Conservation (phyloP, 2,329 filamentous ascomycete species). For the Trichoderma aggressivum region DNA sequence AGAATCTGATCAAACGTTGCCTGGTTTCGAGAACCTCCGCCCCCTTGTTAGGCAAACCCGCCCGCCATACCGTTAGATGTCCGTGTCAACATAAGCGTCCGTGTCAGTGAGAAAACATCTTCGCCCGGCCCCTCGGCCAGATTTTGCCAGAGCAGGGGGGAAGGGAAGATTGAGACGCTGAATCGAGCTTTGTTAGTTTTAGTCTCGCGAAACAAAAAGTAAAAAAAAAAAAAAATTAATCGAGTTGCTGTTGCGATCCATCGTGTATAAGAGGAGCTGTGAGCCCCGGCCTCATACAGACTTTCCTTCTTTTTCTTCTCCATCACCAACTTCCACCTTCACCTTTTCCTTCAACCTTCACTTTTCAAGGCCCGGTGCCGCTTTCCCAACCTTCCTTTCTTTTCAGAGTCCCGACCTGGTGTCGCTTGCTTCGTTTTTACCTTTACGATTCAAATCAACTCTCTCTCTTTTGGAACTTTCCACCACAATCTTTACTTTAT, state of each 20-base stretch:
- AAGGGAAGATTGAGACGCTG: background rate
- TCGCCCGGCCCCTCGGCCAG: constrained; percentile 3
- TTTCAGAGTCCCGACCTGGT: constrained; percentile 19
- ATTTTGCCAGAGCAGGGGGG: background rate
- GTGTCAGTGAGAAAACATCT: background rate
- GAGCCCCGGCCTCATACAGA: background rate
- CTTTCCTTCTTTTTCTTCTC: background rate
- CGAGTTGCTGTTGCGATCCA: background rate
- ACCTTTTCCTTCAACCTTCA: background rate
- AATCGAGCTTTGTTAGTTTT: background rate
- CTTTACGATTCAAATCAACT: constrained; percentile 12
- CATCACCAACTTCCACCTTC: constrained; percentile 14
- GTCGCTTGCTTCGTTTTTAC: constrained; percentile 19
- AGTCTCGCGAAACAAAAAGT: background rate
- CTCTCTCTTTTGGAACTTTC: constrained; percentile 12
- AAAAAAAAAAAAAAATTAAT: background rate
- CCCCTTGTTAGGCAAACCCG: constrained; percentile 1
- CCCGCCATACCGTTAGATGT: background rate
- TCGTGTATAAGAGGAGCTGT: constrained; percentile 9
- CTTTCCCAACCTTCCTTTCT: constrained; percentile 17
- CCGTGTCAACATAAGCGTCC: background rate
- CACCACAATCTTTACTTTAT: background rate
- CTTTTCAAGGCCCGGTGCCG: constrained; percentile 17
- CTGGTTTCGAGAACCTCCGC: background rate
- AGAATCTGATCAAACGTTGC: constrained; percentile 3